Base-by-base conservation (phyloP, 176 grass and related monocot species). In the Dactylis glomerata region DNA sequence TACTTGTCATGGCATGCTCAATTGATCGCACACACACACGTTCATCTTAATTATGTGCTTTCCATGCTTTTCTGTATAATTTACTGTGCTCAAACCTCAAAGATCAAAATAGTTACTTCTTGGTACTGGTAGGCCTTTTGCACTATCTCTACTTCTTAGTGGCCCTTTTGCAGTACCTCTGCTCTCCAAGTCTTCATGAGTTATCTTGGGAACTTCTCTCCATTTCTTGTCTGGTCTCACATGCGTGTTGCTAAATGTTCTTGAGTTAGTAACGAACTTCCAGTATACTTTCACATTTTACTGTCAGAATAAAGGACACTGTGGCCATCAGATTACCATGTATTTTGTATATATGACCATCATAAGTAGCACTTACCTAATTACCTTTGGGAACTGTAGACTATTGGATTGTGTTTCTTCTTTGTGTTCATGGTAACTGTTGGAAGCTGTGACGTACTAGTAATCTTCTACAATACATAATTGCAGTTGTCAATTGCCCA, bases 21-120 rank as follows among this genome's bases (percentile, higher is more conserved):
- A 31, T 75, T 84, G 38, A 46, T 84, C 57, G 15, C 23, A 73
- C 15, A 61, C 81, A 80, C 2, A 59, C 76, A n/a, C n/a, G n/a
- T n/a, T 80, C 46, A 61, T 84, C 80, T 51, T 61, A 80, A 68
- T 61, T 74, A 31, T 75, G 81, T 61, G 81, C 80, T 30, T 24
- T 84, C 68, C 75, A 75, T 90, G 79, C 28, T 58, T 41, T 80
- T 80, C 68, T 87, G 17, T 80, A 81, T 75, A 90, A 64, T 84
- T 84, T 84, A 50, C 50, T 70, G 30, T 81, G 69, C 62, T 49
- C 38, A 80, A 68, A 45, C 57, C 26, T 55, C 22, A 50, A 56
- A 37, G 59, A 47, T 45, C 27, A 28, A 75, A 50, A 64, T 38
- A 68, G 64, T 63, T 17, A 65, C 42, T 55, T 65, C 38, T 65